Percentiles rank a stretch among this genome's conserved stretches.
phyloP scores from a whole-genome alignment of 1,284 basidiomycete species.

The Cerrena zonata region DNA sequence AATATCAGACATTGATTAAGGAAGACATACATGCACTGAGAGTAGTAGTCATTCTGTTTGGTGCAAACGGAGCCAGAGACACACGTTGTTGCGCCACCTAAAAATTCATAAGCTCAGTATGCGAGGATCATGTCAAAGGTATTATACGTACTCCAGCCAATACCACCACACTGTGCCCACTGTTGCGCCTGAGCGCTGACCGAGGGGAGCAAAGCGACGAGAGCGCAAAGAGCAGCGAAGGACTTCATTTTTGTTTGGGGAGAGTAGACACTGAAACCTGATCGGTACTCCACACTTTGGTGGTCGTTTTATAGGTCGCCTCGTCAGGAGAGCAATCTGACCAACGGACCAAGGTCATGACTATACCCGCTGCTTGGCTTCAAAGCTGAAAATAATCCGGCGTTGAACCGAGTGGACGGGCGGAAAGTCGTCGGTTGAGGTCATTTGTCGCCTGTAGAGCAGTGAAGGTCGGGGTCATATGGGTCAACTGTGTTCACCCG shows the following conservation, averaged over 20 bases:
- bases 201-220: constrained; percentile 41
- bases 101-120: constrained; percentile 7
- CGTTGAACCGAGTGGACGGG: constrained; percentile 34
- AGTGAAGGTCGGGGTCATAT: constrained; percentile 17
- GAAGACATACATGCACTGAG: constrained; percentile 47
- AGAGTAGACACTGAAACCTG: constrained; percentile 12
- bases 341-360: constrained; percentile 7
- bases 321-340: background rate
- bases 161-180: constrained; percentile 49
- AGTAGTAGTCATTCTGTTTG: constrained; percentile 46
- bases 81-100: constrained; percentile 46
- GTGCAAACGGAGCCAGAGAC: constrained; percentile 34
- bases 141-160: constrained; percentile 42
- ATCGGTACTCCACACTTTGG: background rate
- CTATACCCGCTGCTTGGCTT: constrained; percentile 11
- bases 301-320: constrained; percentile 5
- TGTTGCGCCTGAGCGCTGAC: constrained; percentile 38
- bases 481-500: constrained; percentile 10
- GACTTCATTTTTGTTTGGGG: constrained; percentile 39
- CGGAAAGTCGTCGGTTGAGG: constrained; percentile 43
- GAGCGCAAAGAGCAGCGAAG: constrained; percentile 37
- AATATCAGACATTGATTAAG: background rate
- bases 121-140: background rate
- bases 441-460: constrained; percentile 16
- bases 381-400: constrained; percentile 31